Conservation (phyloP, 768 basidiomycete genomes). For the Cystobasidium ongulense region DNA sequence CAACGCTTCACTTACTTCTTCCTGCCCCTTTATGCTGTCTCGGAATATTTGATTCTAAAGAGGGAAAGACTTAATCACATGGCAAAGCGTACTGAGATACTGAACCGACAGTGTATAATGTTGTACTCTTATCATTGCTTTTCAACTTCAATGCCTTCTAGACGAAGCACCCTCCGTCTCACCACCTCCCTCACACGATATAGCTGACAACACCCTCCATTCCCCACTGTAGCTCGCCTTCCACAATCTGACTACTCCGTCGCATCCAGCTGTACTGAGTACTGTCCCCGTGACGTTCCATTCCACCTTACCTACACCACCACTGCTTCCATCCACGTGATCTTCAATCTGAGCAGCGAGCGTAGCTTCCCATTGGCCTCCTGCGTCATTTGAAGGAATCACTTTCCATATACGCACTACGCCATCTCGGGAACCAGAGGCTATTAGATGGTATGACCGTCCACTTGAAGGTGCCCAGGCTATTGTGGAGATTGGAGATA, state of each 20-base stretch:
- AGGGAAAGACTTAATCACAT: no score
- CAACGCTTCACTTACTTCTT: no score
- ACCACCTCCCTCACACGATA: not conserved
- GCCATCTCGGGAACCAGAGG: constrained; percentile 80
- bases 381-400: constrained; percentile 50
- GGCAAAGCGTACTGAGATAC: no score
- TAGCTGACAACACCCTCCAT: constrained; percentile 41
- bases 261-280: constrained; percentile 72
- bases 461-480: constrained; percentile 93
- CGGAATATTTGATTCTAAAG: no score
- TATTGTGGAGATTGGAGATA: constrained; percentile 64
- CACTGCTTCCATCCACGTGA: constrained; percentile 21
- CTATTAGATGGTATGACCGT: constrained; percentile 85
- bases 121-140: no score
- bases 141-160: not conserved
- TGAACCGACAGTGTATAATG: no score
- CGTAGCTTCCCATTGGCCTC: constrained; percentile 60
- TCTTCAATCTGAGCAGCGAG: constrained; percentile 81
- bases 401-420: constrained; percentile 83
- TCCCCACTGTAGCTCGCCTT: constrained; percentile 47
- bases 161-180: not conserved
- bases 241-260: constrained; percentile 74
- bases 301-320: constrained; percentile 53
- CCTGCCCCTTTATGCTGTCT: no score
- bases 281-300: constrained; percentile 83